Evolutionary conservation across 495 filamentous ascomycete genomes (phyloP), one percentile per base, ranked within the genome.

Genomic region (Chlorociboria aeruginascens): DNA sequence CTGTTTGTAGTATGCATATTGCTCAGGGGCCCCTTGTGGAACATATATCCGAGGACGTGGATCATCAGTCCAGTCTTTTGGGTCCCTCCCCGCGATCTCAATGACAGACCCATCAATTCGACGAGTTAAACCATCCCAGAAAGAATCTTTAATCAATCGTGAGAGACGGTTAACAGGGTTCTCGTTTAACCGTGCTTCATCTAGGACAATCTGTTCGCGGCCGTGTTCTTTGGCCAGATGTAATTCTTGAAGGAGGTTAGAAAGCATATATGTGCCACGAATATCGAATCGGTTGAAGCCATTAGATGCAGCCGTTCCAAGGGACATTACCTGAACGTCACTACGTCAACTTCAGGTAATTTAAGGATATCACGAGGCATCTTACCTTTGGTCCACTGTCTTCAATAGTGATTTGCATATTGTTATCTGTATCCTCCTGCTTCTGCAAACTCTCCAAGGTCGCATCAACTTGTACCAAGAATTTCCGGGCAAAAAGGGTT

Each of bases 401-500:
- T 61, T 97, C 90, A 55, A 97, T 93, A 6, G 92, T 97, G 60
- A 98, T 98, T 63, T 96, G 87, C 68, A 81, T 81, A 61, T 97
- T 94, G 14, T 72, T 67, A 63, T 98, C 88, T 3, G 88, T 89
- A 57, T 97, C 92, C 60, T 98, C 92, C 43, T 83, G 79, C 33
- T 77, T 73, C 29, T 85, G 68, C 25, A 98, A 71, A 25, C 70
- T 73, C 40, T 82, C 67, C 14, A 90, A 70, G 0, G 88, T 92
- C 13, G 74, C 65, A 11, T 89, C 81, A 48, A 95, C 86, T 42
- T 84, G 69, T 62, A 92, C 75, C 1, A 45, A 8, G 40, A 51
- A 58, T n/a, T 34, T 44, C 10, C 51, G 41, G 1, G 40, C 39
- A 10, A 49, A 8, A 9, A 50, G 16, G 3, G 48, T 38, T 3